phyloP scores from a whole-genome alignment of 208 protist genomes.

The Leishmania gerbilli region DNA sequence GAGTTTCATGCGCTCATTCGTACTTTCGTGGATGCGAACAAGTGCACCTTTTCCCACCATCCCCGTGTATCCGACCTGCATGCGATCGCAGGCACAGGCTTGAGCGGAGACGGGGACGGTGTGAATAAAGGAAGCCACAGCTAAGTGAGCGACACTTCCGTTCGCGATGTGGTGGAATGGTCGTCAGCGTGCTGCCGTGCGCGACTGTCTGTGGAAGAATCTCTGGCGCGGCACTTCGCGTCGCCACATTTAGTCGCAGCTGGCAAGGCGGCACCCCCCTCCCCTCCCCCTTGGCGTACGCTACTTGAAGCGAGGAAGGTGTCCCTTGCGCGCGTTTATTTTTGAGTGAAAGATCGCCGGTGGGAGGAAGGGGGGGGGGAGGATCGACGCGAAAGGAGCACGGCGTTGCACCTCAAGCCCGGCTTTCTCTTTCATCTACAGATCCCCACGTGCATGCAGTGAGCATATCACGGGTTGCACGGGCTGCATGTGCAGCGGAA shows the following conservation, averaged over 20 bases:
- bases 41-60: background rate
- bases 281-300: background rate
- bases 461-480: background rate
- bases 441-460: background rate
- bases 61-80: background rate
- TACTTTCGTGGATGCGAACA: background rate
- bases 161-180: background rate
- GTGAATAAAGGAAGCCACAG: no score
- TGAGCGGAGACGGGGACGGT: background rate
- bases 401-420: background rate
- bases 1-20: background rate
- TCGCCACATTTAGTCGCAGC: background rate
- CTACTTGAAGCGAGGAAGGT: background rate
- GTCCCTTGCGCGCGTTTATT: background rate
- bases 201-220: background rate
- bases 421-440: background rate
- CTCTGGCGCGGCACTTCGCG: background rate
- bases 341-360: background rate
- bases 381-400: background rate
- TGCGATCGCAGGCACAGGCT: background rate
- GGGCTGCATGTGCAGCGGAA: background rate
- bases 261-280: background rate
- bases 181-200: background rate
- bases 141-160: background rate
- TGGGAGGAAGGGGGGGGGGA: background rate